Evolutionary conservation across 306 rosid genomes (phyloP).

Genomic region (Pyrus communis): DNA sequence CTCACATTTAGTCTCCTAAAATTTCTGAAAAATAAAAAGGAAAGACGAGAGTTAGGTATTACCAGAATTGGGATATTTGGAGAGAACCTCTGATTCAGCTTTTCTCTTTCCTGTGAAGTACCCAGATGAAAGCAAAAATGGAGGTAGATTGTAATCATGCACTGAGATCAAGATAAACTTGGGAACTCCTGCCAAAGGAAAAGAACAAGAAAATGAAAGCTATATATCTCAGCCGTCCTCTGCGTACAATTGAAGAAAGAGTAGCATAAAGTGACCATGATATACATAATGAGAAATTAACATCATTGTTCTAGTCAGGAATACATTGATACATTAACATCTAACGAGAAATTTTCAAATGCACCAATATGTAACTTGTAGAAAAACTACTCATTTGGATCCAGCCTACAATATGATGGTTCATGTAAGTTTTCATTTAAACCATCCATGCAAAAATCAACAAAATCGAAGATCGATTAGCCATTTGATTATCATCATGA

Average conservation of each 20-base stretch:
- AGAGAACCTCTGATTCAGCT: conserved; percentile 94
- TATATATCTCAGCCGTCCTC: neutral
- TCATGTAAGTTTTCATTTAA: neutral
- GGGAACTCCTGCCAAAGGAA: conserved; percentile 65
- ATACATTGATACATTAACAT: neutral
- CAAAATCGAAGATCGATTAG: neutral
- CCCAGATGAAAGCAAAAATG: conserved; percentile 70
- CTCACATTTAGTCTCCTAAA: neutral
- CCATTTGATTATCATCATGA: neutral
- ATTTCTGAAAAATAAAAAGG: neutral
- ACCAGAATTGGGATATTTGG: conserved; percentile 92
- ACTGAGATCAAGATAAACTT: conserved; percentile 86
- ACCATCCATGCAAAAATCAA: neutral
- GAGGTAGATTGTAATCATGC: conserved; percentile 83
- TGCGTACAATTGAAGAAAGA: neutral
- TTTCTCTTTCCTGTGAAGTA: conserved; percentile 94
- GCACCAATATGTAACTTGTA: neutral
- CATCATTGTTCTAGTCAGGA: neutral
- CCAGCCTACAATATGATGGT: neutral
- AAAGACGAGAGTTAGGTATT: conserved; percentile 1
- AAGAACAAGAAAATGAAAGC: neutral
- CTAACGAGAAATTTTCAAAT: neutral
- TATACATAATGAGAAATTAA: neutral
- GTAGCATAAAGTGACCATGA: neutral
- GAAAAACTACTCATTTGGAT: neutral